A percentile compares a stretch with the other conserved stretches of the same genome.
phyloP scores from a whole-genome alignment of 176 grass and related monocot genomes.

The Canna indica region DNA sequence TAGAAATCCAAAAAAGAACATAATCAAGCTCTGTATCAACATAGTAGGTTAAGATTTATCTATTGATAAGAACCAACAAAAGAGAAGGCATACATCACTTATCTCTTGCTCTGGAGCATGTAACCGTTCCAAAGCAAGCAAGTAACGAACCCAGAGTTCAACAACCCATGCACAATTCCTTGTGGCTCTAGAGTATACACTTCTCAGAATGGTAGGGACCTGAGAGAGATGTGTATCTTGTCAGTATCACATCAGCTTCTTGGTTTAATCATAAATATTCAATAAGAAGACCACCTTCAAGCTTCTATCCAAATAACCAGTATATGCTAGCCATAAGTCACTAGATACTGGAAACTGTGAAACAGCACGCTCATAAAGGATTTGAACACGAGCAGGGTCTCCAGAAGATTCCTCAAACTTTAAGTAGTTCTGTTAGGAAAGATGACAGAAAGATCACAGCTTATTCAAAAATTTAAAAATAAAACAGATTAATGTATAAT shows the following conservation, averaged over 20 bases:
- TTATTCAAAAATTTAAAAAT: neutral
- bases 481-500: too few species aligned
- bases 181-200: constrained; percentile 76
- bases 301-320: constrained; percentile 63
- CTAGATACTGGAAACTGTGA: constrained; percentile 69
- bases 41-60: neutral
- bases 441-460: neutral
- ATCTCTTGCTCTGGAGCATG: constrained; percentile 59
- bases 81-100: constrained; percentile 34
- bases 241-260: neutral
- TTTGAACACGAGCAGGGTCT: constrained; percentile 78
- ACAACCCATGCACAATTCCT: constrained; percentile 91
- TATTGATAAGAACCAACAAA: constrained; percentile 5
- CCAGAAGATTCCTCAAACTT: constrained; percentile 83
- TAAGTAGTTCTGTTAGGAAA: constrained; percentile 56
- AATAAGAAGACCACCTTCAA: constrained; percentile 56
- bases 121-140: constrained; percentile 69
- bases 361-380: constrained; percentile 82
- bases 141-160: constrained; percentile 68
- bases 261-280: neutral
- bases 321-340: constrained; percentile 72
- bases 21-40: constrained; percentile 1
- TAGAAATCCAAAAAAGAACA: neutral
- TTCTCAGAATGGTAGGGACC: constrained; percentile 66
- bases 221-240: constrained; percentile 21